Evolutionary conservation across 1,284 basidiomycete genomes (phyloP), one percentile per base, ranked within the genome.

Genomic region (Schizophyllum amplum): DNA sequence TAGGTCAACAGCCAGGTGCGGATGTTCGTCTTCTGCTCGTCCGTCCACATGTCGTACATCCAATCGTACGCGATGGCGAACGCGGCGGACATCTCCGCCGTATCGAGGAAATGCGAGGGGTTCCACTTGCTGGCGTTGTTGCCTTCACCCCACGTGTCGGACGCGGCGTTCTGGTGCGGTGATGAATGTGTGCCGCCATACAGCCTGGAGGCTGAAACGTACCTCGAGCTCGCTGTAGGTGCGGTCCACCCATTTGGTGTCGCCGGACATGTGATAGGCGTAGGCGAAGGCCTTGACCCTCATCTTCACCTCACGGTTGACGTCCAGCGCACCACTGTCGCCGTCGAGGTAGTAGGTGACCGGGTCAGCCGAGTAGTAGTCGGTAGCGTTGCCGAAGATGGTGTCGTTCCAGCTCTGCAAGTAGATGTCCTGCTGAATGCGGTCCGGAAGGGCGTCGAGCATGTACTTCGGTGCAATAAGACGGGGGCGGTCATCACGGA

Each of bases 31-130:
- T 86, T 86, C 72, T 97, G 91, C 4, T 83, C 79, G 26, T 77
- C 71, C 5, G 81, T 83, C 91, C 92, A 97, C 58, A 82, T 77
- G 58, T 96, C 87, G 72, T 97, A 89, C 56, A 99, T 72, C 90
- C 90, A 99, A 71, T 99, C 97, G 68, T 98, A 99, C 1, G 87
- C 97, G 64, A 97, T 90, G 33, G 82, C 94, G 66, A 86, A 97
- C 0, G 89, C 93, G 27, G 87, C 83, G 24, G 84, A 87, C 67
- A 98, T 81, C 71, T 99, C 97, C 21, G 86, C 96, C 6, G 87
- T 78, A 71, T 99, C 97, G 57, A 99, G 87, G 84, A 98, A 99
- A 74, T 99, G 97, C 2, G 57, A 63, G 2, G 86, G 78, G 72
- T 97, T 96, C 94, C 94, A 98, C 65, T 71, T 81, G 62, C 79